Evolutionary conservation across 306 rosid species (phyloP).

Genomic region (Cucurbita maxima): DNA sequence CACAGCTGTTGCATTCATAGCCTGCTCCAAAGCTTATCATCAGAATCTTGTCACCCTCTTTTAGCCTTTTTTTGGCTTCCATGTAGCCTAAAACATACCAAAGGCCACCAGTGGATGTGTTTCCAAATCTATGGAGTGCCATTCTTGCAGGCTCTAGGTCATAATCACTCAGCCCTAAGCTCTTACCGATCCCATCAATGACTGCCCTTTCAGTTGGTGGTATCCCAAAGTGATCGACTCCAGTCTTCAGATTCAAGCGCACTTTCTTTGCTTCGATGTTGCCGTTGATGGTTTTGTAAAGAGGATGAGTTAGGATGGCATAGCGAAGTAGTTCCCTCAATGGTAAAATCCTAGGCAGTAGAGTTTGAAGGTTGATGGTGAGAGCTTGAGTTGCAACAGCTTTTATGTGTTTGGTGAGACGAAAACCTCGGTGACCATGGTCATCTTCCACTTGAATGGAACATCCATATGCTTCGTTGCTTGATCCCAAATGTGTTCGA

Average conservation of each 20-base stretch:
- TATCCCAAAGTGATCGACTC: constrained; percentile 62
- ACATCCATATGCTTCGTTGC: constrained; percentile 60
- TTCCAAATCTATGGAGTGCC: constrained; percentile 81
- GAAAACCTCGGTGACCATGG: constrained; percentile 43
- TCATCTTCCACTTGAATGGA: constrained; percentile 69
- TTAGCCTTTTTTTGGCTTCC: constrained; percentile 84
- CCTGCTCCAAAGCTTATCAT: constrained; percentile 95
- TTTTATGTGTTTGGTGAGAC: constrained; percentile 48
- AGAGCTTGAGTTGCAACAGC: constrained; percentile 56
- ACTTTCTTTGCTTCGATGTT: constrained; percentile 15
- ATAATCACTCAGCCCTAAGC: constrained; percentile 35
- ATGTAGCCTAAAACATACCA: constrained; percentile 90
- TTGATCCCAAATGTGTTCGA: constrained; percentile 56
- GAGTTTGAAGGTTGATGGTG: constrained; percentile 33
- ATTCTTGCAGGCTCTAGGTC: constrained; percentile 71
- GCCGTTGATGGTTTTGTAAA: neutral
- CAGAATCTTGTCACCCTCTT: constrained; percentile 46
- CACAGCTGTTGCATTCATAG: constrained; percentile 71
- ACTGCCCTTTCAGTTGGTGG: constrained; percentile 76
- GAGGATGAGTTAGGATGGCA: neutral
- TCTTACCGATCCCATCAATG: constrained; percentile 57
- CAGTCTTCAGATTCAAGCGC: constrained; percentile 40
- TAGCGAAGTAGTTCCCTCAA: constrained; percentile 33
- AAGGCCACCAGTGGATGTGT: constrained; percentile 74
- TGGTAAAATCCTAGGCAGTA: constrained; percentile 48